These are phyloP conservation scores for Asterochloris erici DNA, from an alignment of 139 green algal species.

Conservation along the genomic window DNA sequence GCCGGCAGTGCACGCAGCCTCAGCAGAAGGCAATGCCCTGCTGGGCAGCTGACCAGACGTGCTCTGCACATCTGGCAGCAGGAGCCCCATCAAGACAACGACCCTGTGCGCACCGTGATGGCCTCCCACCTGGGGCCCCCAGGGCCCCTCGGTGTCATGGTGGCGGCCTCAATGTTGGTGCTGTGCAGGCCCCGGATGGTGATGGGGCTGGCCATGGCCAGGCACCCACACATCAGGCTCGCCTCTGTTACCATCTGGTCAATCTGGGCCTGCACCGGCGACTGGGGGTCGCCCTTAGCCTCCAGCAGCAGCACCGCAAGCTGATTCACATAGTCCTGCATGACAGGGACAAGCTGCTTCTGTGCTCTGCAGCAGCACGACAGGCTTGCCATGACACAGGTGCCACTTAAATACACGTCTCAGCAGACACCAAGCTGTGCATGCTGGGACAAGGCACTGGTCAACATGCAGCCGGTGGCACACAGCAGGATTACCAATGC, in stretches of 20 bases:
- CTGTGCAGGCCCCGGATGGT: conserved; percentile 9
- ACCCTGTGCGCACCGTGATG: not conserved
- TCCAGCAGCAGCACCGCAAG: conserved; percentile 17
- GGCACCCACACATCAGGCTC: not conserved
- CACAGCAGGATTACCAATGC: not conserved
- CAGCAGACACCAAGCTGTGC: not conserved
- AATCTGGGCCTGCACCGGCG: conserved; percentile 6
- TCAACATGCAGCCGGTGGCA: not conserved
- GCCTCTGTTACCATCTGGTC: conserved; percentile 6
- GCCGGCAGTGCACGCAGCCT: no score
- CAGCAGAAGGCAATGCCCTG: no score
- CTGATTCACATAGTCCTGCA: conserved; percentile 19
- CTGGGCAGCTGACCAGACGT: no score
- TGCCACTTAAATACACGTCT: not conserved
- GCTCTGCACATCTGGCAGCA: no score
- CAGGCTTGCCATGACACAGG: not conserved
- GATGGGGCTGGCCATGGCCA: conserved; percentile 5
- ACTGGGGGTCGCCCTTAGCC: conserved; percentile 11
- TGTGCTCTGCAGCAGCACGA: not conserved
- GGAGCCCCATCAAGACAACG: no score
- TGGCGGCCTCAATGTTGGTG: conserved; percentile 12
- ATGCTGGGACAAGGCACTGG: not conserved
- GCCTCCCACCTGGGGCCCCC: conserved; percentile 5
- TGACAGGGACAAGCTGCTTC: not conserved
- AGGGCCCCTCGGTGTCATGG: conserved; percentile 1